Base-by-base conservation (phyloP, 768 basidiomycete species). In the Trametes cingulata region DNA sequence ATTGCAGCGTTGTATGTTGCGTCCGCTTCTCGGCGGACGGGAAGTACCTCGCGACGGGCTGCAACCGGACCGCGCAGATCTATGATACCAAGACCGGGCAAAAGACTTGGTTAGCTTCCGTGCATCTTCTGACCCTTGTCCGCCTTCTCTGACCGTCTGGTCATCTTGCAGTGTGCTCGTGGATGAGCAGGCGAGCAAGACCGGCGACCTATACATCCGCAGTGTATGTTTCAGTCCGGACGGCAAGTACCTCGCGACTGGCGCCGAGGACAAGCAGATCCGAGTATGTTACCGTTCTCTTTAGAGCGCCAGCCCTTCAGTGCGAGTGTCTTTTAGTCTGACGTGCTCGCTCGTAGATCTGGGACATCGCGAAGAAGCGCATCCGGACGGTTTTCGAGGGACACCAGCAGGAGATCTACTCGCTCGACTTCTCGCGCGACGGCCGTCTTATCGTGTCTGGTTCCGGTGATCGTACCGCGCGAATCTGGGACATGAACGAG, bases 11-110 rank as follows among this genome's bases (percentile, higher is more conserved):
- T 22, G 88, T 90, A 9, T 92, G 95, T 67, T 97, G 95, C 69
- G 94, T 97, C 25, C 84, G 90, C 60, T 96, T 97, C 76, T 96
- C 93, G 52, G 91, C 93, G 14, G 95, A 98, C 73, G 93, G 95
- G 25, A 93, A 91, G 72, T 87, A 81, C 61, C 83, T 98, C 33
- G 96, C 96, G 29, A 98, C 96, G 4, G 96, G 96, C 13, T 98
- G 95, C 76, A 98, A 98, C 75, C 82, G 93, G 41, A 93, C 93
- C 0, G 93, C 95, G 19, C 95, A 97, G 73, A 95, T 98, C 57
- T 98, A 91, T 72, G 93, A 98, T 71, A 90, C 90, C 25, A 90
- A 90, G 75, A 89, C 91, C 0, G 95, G 95, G 7, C 72, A 69
- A 0, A 93, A 92, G 76, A 88, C 88, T 29, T 94, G 90, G 95